A percentile compares a stretch with the other conserved stretches of the same genome.
Evolutionary conservation across 352 stramenopile species (phyloP).

Genomic region (Saprolegnia parasitica): DNA sequence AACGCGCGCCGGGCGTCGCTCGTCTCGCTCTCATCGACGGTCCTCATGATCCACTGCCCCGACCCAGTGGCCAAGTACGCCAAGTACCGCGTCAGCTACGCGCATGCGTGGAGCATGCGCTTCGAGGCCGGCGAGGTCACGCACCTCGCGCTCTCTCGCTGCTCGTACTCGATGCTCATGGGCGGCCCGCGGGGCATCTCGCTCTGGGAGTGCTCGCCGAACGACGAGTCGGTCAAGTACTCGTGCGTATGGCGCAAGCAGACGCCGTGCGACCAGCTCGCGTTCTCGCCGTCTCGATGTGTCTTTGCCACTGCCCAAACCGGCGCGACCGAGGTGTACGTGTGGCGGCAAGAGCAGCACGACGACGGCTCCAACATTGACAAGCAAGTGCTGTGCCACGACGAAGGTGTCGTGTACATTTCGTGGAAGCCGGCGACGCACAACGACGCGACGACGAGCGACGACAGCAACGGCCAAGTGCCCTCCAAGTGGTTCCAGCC

Average conservation of each 20-base stretch:
- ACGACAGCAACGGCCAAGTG: constrained; percentile 52
- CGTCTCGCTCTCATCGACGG: constrained; percentile 58
- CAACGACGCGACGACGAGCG: constrained; percentile 44
- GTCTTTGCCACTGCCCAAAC: constrained; percentile 53
- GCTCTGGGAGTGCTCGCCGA: constrained; percentile 46
- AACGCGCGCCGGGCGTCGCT: constrained; percentile 70
- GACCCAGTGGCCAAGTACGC: constrained; percentile 35
- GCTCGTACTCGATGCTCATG: constrained; percentile 52
- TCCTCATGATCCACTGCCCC: constrained; percentile 64
- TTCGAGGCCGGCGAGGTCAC: constrained; percentile 39
- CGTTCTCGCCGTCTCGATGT: constrained; percentile 67
- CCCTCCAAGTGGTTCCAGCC: constrained; percentile 74
- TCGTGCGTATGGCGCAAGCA: constrained; percentile 27
- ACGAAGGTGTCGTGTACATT: constrained; percentile 67
- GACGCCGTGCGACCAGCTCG: constrained; percentile 46
- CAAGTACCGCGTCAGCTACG: constrained; percentile 41
- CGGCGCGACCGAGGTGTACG: constrained; percentile 37
- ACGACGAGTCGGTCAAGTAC: constrained; percentile 24
- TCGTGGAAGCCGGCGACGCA: constrained; percentile 70
- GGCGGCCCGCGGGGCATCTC: constrained; percentile 41
- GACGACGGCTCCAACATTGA: constrained; percentile 13
- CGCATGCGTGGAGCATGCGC: constrained; percentile 42
- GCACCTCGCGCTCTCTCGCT: constrained; percentile 60
- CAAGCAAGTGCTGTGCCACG: constrained; percentile 44
- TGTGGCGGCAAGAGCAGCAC: constrained; percentile 37